Conservation (phyloP, 352 stramenopile genomes). For the Globisporangium rhizosaccharum region DNA sequence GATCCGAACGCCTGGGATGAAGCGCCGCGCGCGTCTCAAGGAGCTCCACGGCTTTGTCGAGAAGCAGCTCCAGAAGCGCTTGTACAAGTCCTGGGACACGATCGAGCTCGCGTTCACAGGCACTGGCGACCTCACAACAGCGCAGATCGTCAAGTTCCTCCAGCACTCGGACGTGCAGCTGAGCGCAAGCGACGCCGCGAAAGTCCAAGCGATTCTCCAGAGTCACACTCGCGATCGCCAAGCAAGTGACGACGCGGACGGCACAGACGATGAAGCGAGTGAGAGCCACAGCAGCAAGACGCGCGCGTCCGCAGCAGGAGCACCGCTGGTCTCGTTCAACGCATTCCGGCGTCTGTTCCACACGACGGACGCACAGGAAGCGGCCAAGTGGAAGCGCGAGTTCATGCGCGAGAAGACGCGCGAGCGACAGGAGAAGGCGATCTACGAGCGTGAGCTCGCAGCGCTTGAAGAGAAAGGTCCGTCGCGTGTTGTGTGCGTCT, state of each 20-base stretch:
- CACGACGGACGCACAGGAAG: constrained; percentile 38
- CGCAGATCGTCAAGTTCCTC: constrained; percentile 69
- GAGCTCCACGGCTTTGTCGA: constrained; percentile 62
- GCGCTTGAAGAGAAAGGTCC: constrained; percentile 65
- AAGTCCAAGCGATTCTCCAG: constrained; percentile 57
- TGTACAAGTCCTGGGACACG: constrained; percentile 61
- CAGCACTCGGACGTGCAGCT: constrained; percentile 67
- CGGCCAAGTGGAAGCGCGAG: constrained; percentile 53
- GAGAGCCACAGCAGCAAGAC: neutral
- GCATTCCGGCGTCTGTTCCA: constrained; percentile 64
- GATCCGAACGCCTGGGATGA: constrained; percentile 31
- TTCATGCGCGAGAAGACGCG: constrained; percentile 61
- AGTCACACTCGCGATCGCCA: constrained; percentile 16
- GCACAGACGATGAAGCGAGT: constrained; percentile 9
- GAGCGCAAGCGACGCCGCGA: constrained; percentile 40
- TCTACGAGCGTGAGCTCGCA: constrained; percentile 59
- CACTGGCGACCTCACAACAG: constrained; percentile 54
- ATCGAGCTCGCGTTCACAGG: constrained; percentile 67
- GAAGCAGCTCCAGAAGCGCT: constrained; percentile 59
- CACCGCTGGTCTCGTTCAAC: constrained; percentile 45
- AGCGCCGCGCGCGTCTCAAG: constrained; percentile 44
- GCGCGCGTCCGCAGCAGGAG: too few relatives aligned
- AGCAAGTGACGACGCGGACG: neutral
- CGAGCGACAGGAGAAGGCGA: constrained; percentile 56
- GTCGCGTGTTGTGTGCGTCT: neutral